phyloP scores from a whole-genome alignment of 768 basidiomycete species.

The Clitopilus passeckerianus region DNA sequence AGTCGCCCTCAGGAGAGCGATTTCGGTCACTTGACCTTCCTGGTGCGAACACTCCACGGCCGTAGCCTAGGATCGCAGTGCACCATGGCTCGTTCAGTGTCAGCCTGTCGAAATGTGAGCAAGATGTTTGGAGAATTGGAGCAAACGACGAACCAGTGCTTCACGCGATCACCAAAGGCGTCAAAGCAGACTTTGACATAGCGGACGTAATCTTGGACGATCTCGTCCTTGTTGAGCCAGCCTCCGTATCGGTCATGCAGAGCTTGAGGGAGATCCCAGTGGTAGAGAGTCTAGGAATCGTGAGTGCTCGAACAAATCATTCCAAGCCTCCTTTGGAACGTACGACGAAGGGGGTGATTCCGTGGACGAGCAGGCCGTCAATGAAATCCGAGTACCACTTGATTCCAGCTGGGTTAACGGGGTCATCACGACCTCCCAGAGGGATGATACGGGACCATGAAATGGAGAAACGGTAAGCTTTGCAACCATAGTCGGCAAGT shows the following conservation, averaged over 20 bases:
- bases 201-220: constrained; percentile 57
- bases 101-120: constrained; percentile 33
- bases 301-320: not conserved
- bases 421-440: constrained; percentile 66
- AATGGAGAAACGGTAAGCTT: constrained; percentile 72
- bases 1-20: constrained; percentile 57
- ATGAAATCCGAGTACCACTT: constrained; percentile 68
- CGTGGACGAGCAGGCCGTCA: constrained; percentile 56
- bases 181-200: constrained; percentile 72
- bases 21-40: constrained; percentile 62
- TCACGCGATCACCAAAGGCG: constrained; percentile 70
- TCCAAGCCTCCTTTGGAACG: not conserved
- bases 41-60: constrained; percentile 66
- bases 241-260: constrained; percentile 73
- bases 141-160: constrained; percentile 49
- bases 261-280: constrained; percentile 77
- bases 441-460: constrained; percentile 77
- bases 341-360: constrained; percentile 64
- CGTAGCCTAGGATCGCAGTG: constrained; percentile 66
- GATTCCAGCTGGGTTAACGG: constrained; percentile 66
- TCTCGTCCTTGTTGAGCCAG: constrained; percentile 70
- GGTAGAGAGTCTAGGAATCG: constrained; percentile 55
- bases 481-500: constrained; percentile 59
- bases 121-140: constrained; percentile 8
- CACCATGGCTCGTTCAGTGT: constrained; percentile 80